Base-by-base conservation (phyloP, 2,329 filamentous ascomycete species). In the Aureobasidium uvarum region DNA sequence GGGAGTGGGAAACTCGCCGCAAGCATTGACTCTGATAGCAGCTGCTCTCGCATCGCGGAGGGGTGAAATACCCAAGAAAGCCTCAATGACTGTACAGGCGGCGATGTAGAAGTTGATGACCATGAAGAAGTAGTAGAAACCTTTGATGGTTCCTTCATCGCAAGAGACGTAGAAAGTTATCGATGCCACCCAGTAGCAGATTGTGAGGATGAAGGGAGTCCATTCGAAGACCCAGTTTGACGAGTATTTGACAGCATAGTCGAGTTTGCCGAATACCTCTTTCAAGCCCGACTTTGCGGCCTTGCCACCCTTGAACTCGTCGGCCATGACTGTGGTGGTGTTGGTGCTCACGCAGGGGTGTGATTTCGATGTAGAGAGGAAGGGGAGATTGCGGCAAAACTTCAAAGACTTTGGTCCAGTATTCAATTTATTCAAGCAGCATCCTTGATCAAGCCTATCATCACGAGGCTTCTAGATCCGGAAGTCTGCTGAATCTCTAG, bases 81-180 rank as follows among this genome's bases (percentile, higher is more conserved):
- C 71, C 52, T 74, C 72, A 36, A 74, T 70, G 11, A 70, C 69
- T 55, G 68, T 72, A 28, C 64, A 65, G 43, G 71, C 68, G 25
- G 72, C 71, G 48, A 74, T 73, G 69, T 74, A 73, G 64, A 74
- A 71, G 68, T 74, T 74, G 13, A 69, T 69, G 23, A 69, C 65
- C 72, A 74, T 74, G 71, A 71, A 74, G 66, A 74, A 74, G 66
- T 70, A 74, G 66, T 74, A 74, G 64, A 74, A 72, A 39, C 72
- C 69, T 48, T 72, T 69, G 66, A 74, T 74, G 1, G 71, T 69
- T 31, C 48, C 52, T 43, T 69, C 65, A 46, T 68, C 70, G 66
- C 71, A 71, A 64, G 72, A 67, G 16, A 71, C 70, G 54, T 72
- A 74, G 56, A 73, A 73, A 23, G 71, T 68, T 14, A 71, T 74